Evolutionary conservation across 83 land plant species (phyloP).

Genomic region (Isoetes engelmannii): DNA sequence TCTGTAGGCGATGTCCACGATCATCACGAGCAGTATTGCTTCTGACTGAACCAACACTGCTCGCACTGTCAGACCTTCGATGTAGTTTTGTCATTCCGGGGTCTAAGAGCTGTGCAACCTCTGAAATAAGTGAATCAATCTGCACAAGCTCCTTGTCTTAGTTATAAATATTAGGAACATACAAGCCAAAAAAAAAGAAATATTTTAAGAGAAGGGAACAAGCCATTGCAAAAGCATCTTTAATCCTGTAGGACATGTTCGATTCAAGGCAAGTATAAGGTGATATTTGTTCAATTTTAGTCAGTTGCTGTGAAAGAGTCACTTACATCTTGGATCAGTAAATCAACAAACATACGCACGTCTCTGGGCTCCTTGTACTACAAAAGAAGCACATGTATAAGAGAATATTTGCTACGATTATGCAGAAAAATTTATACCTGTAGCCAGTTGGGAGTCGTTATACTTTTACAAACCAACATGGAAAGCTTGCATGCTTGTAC

Average conservation of each 20-base stretch:
- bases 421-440: slow-evolving; percentile 23
- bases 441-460: slow-evolving; percentile 41
- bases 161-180: too few relatives aligned
- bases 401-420: background rate
- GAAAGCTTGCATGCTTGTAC: slow-evolving; percentile 36
- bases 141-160: slow-evolving; percentile 5
- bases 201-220: background rate
- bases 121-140: slow-evolving; percentile 49
- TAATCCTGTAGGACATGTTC: too few relatives aligned
- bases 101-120: slow-evolving; percentile 72
- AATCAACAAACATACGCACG: slow-evolving; percentile 94
- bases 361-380: slow-evolving; percentile 96
- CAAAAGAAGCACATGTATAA: slow-evolving; percentile 12
- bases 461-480: slow-evolving; percentile 32
- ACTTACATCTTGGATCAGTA: slow-evolving; percentile 78
- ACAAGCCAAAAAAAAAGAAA: background rate
- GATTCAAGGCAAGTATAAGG: too few relatives aligned
- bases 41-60: slow-evolving; percentile 77
- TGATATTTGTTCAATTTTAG: too few relatives aligned
- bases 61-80: slow-evolving; percentile 76
- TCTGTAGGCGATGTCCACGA: slow-evolving; percentile 41
- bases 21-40: slow-evolving; percentile 72
- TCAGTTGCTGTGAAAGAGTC: too few relatives aligned
- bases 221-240: background rate
- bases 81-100: slow-evolving; percentile 52